phyloP scores from a whole-genome alignment of 805 yeast genomes.

The Barnettozyma salicaria region DNA sequence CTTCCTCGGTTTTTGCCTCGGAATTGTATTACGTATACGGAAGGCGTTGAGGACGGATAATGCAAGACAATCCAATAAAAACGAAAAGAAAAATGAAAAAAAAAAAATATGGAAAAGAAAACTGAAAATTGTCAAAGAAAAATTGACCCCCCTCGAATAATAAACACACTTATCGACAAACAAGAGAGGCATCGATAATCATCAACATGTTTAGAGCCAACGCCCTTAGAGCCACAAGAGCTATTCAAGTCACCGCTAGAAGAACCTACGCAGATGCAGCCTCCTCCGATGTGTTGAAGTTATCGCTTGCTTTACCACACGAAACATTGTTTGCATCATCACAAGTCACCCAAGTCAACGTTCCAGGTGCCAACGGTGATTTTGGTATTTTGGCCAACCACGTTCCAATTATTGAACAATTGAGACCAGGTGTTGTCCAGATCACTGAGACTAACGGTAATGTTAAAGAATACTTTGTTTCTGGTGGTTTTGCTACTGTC shows the following conservation, averaged over 20 bases:
- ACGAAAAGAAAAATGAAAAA: conserved; percentile 3
- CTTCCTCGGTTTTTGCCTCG: too few relatives aligned
- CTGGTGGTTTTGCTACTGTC: conserved; percentile 96
- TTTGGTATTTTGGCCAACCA: conserved; percentile 96
- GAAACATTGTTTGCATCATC: conserved; percentile 53
- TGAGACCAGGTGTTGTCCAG: conserved; percentile 92
- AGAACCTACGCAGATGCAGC: conserved; percentile 90
- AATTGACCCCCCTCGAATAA: conserved; percentile 7
- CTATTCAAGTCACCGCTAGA: conserved; percentile 49
- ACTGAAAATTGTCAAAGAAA: background rate
- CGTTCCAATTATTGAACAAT: conserved; percentile 95
- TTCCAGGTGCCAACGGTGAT: conserved; percentile 93
- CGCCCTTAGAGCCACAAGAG: conserved; percentile 27
- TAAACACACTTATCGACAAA: too few relatives aligned
- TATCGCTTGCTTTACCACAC: conserved; percentile 89
- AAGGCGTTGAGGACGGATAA: too few relatives aligned
- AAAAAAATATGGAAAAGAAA: conserved; percentile 6
- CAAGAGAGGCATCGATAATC: too few relatives aligned
- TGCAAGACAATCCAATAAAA: conserved; percentile 11
- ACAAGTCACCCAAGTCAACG: conserved; percentile 68
- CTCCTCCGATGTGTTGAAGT: conserved; percentile 65
- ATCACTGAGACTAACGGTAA: conserved; percentile 73
- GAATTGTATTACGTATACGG: too few relatives aligned
- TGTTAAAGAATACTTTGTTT: conserved; percentile 75
- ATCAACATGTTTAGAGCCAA: conserved; percentile 27